Percentiles rank a stretch among this genome's conserved stretches.
phyloP scores from a whole-genome alignment of 1,139 yeast genomes.

The Geotrichum carabidarum region DNA sequence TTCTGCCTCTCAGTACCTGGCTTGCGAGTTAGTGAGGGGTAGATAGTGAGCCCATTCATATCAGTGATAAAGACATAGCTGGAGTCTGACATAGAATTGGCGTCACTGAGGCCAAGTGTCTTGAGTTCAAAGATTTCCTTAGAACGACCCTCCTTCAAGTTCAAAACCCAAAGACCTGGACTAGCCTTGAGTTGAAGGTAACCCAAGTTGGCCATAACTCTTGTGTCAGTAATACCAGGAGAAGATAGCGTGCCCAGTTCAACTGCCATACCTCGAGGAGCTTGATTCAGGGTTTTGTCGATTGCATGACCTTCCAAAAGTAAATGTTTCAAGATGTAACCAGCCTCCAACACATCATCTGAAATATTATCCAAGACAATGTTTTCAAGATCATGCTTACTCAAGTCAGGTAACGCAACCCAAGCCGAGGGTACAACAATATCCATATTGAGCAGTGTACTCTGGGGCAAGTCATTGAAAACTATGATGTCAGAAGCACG shows the following conservation, averaged over 20 bases:
- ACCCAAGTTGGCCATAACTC: constrained; percentile 67
- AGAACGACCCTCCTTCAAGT: constrained; percentile 43
- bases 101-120: constrained; percentile 36
- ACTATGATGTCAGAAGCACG: constrained; percentile 28
- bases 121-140: constrained; percentile 42
- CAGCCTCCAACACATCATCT: constrained; percentile 38
- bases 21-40: constrained; percentile 45
- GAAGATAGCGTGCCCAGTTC: constrained; percentile 37
- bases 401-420: constrained; percentile 41
- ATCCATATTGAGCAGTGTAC: constrained; percentile 51
- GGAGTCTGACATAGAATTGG: constrained; percentile 15
- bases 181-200: constrained; percentile 66
- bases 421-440: constrained; percentile 63
- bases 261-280: constrained; percentile 53
- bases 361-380: constrained; percentile 29
- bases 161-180: constrained; percentile 63
- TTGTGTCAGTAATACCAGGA: constrained; percentile 47
- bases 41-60: constrained; percentile 45
- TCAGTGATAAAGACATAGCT: constrained; percentile 31
- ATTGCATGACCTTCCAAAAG: constrained; percentile 69
- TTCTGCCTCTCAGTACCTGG: constrained; percentile 42
- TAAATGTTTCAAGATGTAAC: constrained; percentile 47
- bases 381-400: constrained; percentile 16
- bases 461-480: constrained; percentile 41
- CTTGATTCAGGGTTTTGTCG: constrained; percentile 39